These are phyloP conservation scores for Backusella psychrophila DNA, from an alignment of 192 early-diverging fungal species.

Conservation along the genomic window DNA sequence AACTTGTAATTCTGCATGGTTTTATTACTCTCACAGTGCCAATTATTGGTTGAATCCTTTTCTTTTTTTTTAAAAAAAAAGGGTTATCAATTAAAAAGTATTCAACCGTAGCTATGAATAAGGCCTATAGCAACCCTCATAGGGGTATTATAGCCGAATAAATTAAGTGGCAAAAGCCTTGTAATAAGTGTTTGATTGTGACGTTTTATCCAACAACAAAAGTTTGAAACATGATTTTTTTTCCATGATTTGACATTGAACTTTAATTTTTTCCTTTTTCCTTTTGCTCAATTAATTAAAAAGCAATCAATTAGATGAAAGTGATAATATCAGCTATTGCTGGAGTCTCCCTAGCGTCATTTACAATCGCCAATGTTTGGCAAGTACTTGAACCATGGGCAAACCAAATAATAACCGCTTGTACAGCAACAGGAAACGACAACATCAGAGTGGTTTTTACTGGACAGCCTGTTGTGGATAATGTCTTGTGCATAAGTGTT, in stretches of 20 bases:
- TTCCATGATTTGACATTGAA: neutral
- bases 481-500: neutral
- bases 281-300: neutral
- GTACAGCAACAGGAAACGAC: neutral
- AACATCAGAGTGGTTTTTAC: neutral
- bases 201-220: too few relatives aligned
- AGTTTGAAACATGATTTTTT: neutral
- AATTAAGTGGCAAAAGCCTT: too few relatives aligned
- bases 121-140: too few relatives aligned
- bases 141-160: too few relatives aligned
- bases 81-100: too few relatives aligned
- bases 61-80: too few relatives aligned
- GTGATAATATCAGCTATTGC: neutral
- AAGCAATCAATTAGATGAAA: neutral
- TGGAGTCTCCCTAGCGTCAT: neutral
- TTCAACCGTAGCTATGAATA: too few relatives aligned
- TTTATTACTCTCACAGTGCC: too few relatives aligned
- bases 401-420: neutral
- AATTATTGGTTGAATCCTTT: too few relatives aligned
- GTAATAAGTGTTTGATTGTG: too few relatives aligned
- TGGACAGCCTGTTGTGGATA: neutral
- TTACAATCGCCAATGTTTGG: neutral
- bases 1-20: too few relatives aligned
- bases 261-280: neutral
- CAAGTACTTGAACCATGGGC: neutral